phyloP scores from a whole-genome alignment of 2,329 filamentous ascomycete species.

The Juglanconis oblonga region DNA sequence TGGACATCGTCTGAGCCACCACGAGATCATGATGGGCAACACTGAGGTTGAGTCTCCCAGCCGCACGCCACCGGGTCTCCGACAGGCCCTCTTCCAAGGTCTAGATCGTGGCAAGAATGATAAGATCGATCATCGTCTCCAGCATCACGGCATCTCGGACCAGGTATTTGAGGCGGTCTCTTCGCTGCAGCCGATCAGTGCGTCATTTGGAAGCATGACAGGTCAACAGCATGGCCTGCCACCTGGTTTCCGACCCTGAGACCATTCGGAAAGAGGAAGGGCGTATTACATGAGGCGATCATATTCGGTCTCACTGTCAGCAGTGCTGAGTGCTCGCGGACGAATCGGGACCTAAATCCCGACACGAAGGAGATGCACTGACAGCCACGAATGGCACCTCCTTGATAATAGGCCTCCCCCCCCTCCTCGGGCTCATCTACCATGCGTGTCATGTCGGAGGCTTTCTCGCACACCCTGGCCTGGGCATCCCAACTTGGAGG shows the following conservation, averaged over 20 bases:
- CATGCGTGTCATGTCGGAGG: too few relatives aligned
- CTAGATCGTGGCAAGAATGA: slow-evolving; percentile 7
- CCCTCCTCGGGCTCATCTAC: too few relatives aligned
- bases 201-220: slow-evolving; percentile 15
- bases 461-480: too few relatives aligned
- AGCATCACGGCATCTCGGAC: slow-evolving; percentile 17
- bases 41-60: slow-evolving; percentile 12
- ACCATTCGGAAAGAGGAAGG: not conserved
- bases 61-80: slow-evolving; percentile 6
- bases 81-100: slow-evolving; percentile 14
- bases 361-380: too few relatives aligned
- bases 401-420: too few relatives aligned
- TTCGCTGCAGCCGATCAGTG: slow-evolving; percentile 18
- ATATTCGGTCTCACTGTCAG: too few relatives aligned
- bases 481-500: too few relatives aligned
- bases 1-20: slow-evolving; percentile 16
- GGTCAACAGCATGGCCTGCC: not conserved
- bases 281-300: not conserved
- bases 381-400: too few relatives aligned
- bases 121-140: slow-evolving; percentile 16
- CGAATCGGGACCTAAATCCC: too few relatives aligned
- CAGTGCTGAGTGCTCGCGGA: too few relatives aligned
- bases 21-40: slow-evolving; percentile 20
- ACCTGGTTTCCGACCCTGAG: not conserved
- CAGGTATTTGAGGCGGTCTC: slow-evolving; percentile 18